Evolutionary conservation across 1,139 yeast species (phyloP), one percentile per base, ranked within the genome.

Genomic region (Zygoascus hellenicus): DNA sequence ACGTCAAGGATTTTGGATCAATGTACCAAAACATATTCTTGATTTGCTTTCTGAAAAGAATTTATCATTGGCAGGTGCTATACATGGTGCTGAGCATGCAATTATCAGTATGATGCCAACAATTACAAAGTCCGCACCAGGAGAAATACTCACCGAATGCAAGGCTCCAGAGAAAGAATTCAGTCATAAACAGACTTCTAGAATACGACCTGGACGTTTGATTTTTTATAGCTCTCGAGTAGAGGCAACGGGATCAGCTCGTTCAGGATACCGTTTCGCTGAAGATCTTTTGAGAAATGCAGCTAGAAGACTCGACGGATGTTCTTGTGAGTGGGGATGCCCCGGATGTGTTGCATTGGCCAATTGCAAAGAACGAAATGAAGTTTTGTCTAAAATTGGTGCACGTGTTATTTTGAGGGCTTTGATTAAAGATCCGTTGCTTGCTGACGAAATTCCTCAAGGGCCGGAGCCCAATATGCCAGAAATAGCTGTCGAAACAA

Each of bases 71-170:
- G 92, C 97, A 0, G 98, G 88, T 2, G 95, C 94, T 0, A 87
- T 92, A n/a, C 99, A 94, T 67, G 97, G 95, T 5, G 95, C 96
- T 0, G 94, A 89, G 56, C 99, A 92, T 68, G 88, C 88, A 0
- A 69, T 90, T 1, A 82, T 88, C 76, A 83, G 84, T 43, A 74
- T 85, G 53, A 63, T 89, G 22, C 95, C 96, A 0, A 57, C 76
- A 4, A 78, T 78, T 52, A 77, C 77, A 7, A 80, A 80, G n/a
- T 72, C 79, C 19, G 78, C 80, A 2, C 75, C 77, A 2, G 82
- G 83, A 40, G 97, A 90, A 56, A 74, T 92, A 13, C 77, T 77
- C 46, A 88, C 97, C 0, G 99, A 92, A 63, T 92, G 99, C 64
- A 92, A 92, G 58, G 96, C 97, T 0, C 97, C 98, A 0, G 95